These are phyloP conservation scores for Bertia moriformis DNA, from an alignment of 2,329 filamentous ascomycete species.

Conservation along the genomic window DNA sequence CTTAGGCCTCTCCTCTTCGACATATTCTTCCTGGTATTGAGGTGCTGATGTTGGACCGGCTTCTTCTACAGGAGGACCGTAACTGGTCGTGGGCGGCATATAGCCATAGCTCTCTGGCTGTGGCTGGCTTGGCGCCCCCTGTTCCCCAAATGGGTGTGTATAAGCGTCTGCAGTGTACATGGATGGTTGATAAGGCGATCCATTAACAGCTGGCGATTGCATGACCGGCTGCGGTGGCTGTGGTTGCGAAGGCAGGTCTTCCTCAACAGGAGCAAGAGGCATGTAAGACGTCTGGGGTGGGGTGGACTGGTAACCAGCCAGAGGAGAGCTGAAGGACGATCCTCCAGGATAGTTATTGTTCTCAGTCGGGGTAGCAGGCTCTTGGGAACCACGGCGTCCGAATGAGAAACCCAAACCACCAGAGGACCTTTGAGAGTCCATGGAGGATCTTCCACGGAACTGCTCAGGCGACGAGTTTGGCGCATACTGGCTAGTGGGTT, in stretches of 20 bases:
- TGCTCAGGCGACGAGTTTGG: constrained; percentile 6
- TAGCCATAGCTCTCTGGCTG: constrained; percentile 7
- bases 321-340: not conserved
- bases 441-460: not conserved
- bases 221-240: not conserved
- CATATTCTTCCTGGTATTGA: constrained; percentile 27
- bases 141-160: not conserved
- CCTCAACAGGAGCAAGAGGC: not conserved
- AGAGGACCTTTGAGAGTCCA: constrained; percentile 1
- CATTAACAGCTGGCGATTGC: not conserved
- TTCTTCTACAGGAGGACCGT: constrained; percentile 42
- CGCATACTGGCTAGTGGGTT: constrained; percentile 9
- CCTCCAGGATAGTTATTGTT: not conserved
- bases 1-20: constrained; percentile 34
- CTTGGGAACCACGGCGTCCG: not conserved
- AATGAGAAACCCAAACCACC: no score
- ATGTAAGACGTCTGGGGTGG: not conserved
- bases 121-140: not conserved
- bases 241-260: not conserved
- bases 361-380: not conserved
- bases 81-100: constrained; percentile 40
- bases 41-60: constrained; percentile 39
- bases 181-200: not conserved
- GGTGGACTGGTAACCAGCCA: not conserved
- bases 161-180: not conserved